Evolutionary conservation across 441 rosid genomes (phyloP), one percentile per base, ranked within the genome.

Genomic region (Adansonia gregorii): DNA sequence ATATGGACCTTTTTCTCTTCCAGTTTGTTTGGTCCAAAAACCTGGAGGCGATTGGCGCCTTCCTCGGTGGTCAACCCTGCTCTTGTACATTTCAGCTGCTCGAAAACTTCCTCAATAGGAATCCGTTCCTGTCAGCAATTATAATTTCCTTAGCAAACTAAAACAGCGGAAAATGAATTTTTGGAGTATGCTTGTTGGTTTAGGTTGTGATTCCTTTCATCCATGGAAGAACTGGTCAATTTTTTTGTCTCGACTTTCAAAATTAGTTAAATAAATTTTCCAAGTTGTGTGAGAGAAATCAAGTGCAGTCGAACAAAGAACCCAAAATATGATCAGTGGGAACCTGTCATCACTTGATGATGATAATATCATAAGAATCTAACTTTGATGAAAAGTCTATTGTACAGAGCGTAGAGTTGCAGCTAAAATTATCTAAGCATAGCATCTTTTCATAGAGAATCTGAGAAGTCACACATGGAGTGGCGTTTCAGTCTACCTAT

Each of bases 21-120:
- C 10, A 93, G 89, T 79, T 92, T 93, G 94, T 93, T 93, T 31
- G 91, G 97, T 46, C 97, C 98, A 83, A 92, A 93, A 55, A 89
- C 89, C 48, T 87, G 88, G 24, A 94, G 91, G 87, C 98, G 80
- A 79, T 82, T 75, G 82, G 89, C 85, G 75, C 94, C 98, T 85
- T 91, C 95, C 67, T 89, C 89, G 39, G 87, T 17, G 4, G 89
- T 80, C 48, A 94, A 89, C 73, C 98, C 98, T 84, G 83, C 85
- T 72, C 83, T 86, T 59, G 91, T 73, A 79, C 98, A 94, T 89
- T 89, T 91, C 58, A 94, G 87, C 83, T 89, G 90, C 83, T 91
- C 97, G 54, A 93, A 94, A 73, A 94, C 97, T 87, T 93, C 97
- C 86, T 90, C 97, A 9, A 94, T 80, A 0, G 97, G 97, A 84